Base-by-base conservation (phyloP, 2,329 filamentous ascomycete genomes). In the Dactylonectria macrodidyma region DNA sequence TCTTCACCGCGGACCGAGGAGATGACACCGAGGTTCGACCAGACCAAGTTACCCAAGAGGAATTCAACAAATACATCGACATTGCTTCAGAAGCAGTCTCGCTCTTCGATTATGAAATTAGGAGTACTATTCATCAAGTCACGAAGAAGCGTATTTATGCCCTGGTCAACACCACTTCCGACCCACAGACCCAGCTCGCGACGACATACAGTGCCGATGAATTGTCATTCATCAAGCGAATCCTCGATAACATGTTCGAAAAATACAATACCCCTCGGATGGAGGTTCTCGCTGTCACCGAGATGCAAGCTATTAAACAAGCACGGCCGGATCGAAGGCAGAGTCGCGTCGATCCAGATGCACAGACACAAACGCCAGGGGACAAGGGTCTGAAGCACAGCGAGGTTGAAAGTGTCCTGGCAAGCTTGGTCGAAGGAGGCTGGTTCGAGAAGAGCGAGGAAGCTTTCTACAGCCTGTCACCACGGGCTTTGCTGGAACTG, bases 231-330 rank as follows among this genome's bases (percentile, higher is more conserved):
- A 89, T 98, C 62, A 96, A 97, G 81, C 88, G 96, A 9, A 80
- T 98, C 3, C 88, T 99, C 1, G 95, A 98, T 79, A 90, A 89
- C 74, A 97, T 99, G 89, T 99, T 98, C 78, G 94, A 97, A 71
- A 92, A 89, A 22, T 91, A 94, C 83, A 98, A 98, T 78, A 94
- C 91, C 0, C 87, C 85, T 9, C 86, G 90, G n/a, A 89, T 91
- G 76, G 95, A 99, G 81, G 88, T 94, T 30, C 91, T 98, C 88
- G 95, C 93, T 3, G 84, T 98, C 3, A 92, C 90, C 12, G 88
- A 89, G 51, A 94, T 94, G 79, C 91, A 97, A 76, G 95, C 95
- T 3, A 85, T 93, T 60, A 91, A 93, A 73, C 83, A 97, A 55
- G 85, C 89, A 10, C 83, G 88, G 56, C 87, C 89, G 36, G 79